phyloP scores from a whole-genome alignment of 2,329 filamentous ascomycete species.

The Pseudopyricularia cyperi region DNA sequence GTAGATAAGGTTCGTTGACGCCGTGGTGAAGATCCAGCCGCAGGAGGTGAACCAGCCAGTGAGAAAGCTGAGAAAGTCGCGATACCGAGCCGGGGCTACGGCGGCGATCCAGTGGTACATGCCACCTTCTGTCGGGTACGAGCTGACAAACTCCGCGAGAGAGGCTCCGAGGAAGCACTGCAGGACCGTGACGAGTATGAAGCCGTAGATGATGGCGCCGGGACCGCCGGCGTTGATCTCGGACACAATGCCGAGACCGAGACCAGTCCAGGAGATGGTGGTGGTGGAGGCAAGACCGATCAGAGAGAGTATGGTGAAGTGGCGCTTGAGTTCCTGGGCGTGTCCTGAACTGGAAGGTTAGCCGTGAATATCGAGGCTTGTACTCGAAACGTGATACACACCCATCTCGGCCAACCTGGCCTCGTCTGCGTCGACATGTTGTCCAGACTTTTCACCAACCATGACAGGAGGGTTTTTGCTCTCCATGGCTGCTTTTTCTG shows the following conservation, averaged over 20 bases:
- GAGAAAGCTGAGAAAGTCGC: slow-evolving; percentile 26
- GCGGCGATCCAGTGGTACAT: slow-evolving; percentile 39
- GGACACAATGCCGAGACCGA: slow-evolving; percentile 29
- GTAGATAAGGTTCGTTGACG: slow-evolving; percentile 29
- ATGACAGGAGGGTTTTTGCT: not conserved
- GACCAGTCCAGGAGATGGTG: slow-evolving; percentile 36
- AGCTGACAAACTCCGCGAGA: slow-evolving; percentile 32
- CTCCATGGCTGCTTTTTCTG: too few relatives aligned
- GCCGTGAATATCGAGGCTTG: not conserved
- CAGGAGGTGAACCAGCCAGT: slow-evolving; percentile 30
- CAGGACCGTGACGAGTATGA: slow-evolving; percentile 31
- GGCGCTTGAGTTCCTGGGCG: slow-evolving; percentile 32
- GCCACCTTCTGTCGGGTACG: slow-evolving; percentile 33
- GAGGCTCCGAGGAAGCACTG: slow-evolving; percentile 31
- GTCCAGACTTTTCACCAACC: not conserved
- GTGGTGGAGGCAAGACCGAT: slow-evolving; percentile 34
- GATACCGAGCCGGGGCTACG: slow-evolving; percentile 25
- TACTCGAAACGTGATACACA: not conserved
- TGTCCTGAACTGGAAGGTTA: slow-evolving; percentile 19
- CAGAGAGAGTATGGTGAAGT: slow-evolving; percentile 31
- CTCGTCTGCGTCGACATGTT: slow-evolving; percentile 1
- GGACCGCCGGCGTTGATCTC: slow-evolving; percentile 34
- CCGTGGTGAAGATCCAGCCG: slow-evolving; percentile 29
- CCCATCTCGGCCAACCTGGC: slow-evolving; percentile 2
- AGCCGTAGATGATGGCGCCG: slow-evolving; percentile 34